A percentile compares a stretch with the other conserved stretches of the same genome.
Evolutionary conservation across 306 rosid species (phyloP).

Genomic region (Acacia melanoxylon): DNA sequence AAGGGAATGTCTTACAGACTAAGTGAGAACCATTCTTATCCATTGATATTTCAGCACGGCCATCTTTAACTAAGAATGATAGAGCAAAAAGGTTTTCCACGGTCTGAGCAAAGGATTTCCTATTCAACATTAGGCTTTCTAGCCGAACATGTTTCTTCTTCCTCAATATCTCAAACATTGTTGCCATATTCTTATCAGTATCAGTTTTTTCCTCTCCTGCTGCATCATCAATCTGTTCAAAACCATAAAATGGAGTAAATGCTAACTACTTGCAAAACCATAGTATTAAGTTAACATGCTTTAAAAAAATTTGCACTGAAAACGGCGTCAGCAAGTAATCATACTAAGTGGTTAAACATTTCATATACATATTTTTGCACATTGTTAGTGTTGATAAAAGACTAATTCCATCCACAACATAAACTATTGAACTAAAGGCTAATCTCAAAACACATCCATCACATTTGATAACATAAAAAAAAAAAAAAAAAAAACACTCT

Average conservation of each 20-base stretch:
- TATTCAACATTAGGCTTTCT: constrained; percentile 64
- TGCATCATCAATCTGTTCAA: constrained; percentile 56
- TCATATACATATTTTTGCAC: neutral
- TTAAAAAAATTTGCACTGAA: neutral
- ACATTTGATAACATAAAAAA: neutral
- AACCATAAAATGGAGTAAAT: constrained; percentile 13
- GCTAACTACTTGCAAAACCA: constrained; percentile 1
- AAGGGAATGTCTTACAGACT: constrained; percentile 60
- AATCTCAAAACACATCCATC: neutral
- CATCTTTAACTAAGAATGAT: constrained; percentile 85
- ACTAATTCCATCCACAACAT: neutral
- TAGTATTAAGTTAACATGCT: neutral
- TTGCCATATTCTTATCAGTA: constrained; percentile 73
- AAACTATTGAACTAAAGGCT: neutral
- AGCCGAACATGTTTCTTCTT: constrained; percentile 46
- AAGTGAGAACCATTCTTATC: constrained; percentile 54
- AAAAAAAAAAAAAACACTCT: neutral
- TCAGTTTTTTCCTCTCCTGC: constrained; percentile 55
- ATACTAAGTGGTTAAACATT: neutral
- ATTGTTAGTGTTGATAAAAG: neutral
- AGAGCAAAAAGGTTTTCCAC: constrained; percentile 83
- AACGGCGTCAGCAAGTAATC: neutral
- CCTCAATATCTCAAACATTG: constrained; percentile 63
- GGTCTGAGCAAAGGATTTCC: constrained; percentile 73
- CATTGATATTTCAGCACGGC: constrained; percentile 63